Evolutionary conservation across 495 filamentous ascomycete species (phyloP).

Genomic region (Penicillium verhagenii): DNA sequence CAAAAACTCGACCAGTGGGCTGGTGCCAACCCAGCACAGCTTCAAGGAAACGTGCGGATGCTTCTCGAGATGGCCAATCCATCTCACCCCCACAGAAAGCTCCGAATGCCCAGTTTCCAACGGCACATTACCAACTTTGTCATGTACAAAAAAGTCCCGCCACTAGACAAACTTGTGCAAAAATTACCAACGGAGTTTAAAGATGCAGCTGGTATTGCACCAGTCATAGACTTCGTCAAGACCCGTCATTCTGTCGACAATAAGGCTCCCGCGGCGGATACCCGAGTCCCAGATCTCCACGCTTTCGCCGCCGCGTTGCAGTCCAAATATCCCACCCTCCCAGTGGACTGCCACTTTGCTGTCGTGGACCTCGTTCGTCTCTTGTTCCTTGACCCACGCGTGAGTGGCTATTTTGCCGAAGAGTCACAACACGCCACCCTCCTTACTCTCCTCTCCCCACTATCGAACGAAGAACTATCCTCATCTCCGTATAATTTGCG

Average conservation of each 20-base stretch:
- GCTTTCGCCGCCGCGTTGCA: slow-evolving; percentile 34
- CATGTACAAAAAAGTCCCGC: slow-evolving; percentile 75
- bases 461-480: slow-evolving; percentile 43
- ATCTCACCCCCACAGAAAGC: slow-evolving; percentile 68
- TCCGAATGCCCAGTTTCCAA: slow-evolving; percentile 69
- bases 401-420: slow-evolving; percentile 85
- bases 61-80: slow-evolving; percentile 77
- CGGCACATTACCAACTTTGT: slow-evolving; percentile 62
- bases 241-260: slow-evolving; percentile 20
- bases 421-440: slow-evolving; percentile 64
- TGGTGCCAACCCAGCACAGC: slow-evolving; percentile 65
- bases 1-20: slow-evolving; percentile 76
- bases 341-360: slow-evolving; percentile 62
- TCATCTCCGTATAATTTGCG: slow-evolving; percentile 75
- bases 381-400: slow-evolving; percentile 73
- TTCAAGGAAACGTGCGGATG: slow-evolving; percentile 70
- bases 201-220: slow-evolving; percentile 50
- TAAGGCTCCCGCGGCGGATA: slow-evolving; percentile 36
- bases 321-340: slow-evolving; percentile 26
- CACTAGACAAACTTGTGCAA: slow-evolving; percentile 76
- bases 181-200: slow-evolving; percentile 62
- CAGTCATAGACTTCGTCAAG: slow-evolving; percentile 66
- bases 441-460: slow-evolving; percentile 57
- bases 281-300: slow-evolving; percentile 54
- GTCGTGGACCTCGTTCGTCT: slow-evolving; percentile 78